Evolutionary conservation across 768 basidiomycete genomes (phyloP).

Genomic region (Cystobasidium tubakii): DNA sequence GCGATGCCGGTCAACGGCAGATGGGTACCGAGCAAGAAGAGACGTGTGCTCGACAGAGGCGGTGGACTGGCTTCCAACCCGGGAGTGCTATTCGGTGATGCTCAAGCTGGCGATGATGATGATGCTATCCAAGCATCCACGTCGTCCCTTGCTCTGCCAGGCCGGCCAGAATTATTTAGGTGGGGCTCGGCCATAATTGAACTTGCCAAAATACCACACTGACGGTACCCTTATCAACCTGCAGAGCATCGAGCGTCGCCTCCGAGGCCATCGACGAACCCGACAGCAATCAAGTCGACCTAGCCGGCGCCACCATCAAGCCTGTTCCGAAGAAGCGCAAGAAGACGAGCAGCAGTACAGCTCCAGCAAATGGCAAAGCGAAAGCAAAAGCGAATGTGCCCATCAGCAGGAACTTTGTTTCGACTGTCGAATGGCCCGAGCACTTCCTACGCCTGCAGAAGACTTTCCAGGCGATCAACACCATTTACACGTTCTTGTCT

Average conservation of each 20-base stretch:
- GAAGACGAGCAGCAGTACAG: neutral
- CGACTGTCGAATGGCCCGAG: constrained; percentile 56
- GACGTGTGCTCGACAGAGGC: neutral
- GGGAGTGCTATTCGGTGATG: constrained; percentile 4
- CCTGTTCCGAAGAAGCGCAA: neutral
- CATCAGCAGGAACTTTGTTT: constrained; percentile 31
- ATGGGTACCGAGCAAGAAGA: constrained; percentile 26
- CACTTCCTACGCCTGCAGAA: constrained; percentile 54
- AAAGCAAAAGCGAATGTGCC: constrained; percentile 39
- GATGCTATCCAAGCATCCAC: neutral
- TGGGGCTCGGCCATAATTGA: neutral
- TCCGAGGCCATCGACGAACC: constrained; percentile 33
- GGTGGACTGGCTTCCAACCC: constrained; percentile 23
- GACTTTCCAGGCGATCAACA: constrained; percentile 73
- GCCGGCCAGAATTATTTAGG: constrained; percentile 11
- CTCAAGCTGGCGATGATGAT: neutral
- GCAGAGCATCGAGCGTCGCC: constrained; percentile 31
- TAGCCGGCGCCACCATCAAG: constrained; percentile 10
- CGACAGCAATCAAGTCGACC: constrained; percentile 1
- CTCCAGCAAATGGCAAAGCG: constrained; percentile 30
- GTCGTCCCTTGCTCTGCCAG: neutral
- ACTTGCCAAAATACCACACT: neutral
- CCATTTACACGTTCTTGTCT: constrained; percentile 79
- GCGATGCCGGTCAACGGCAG: neutral
- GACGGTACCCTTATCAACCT: neutral